Percentiles rank a stretch among this genome's conserved stretches.
phyloP scores from a whole-genome alignment of 2,329 filamentous ascomycete genomes.

The Pseudocercospora pini-densiflorae region DNA sequence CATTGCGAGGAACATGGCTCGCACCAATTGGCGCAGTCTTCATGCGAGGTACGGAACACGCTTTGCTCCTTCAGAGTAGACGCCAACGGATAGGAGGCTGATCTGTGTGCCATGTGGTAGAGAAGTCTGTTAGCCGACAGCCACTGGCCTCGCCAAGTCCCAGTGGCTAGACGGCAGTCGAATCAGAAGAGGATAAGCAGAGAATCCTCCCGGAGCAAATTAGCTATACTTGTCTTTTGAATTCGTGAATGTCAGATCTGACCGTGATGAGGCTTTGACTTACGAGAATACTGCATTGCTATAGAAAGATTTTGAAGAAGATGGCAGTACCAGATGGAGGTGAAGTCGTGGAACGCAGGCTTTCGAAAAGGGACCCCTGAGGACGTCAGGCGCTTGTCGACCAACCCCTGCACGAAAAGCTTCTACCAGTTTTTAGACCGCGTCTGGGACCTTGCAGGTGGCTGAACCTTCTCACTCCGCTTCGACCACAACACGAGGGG shows the following conservation, averaged over 20 bases:
- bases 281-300: background rate
- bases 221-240: background rate
- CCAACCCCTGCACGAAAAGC: background rate
- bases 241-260: background rate
- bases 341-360: background rate
- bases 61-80: slow-evolving; percentile 1
- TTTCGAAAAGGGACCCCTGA: background rate
- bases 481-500: background rate
- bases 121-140: slow-evolving; percentile 2
- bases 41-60: background rate
- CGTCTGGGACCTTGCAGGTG: background rate
- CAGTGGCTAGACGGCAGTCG: background rate
- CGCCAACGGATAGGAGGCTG: slow-evolving; percentile 5
- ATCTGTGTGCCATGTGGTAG: slow-evolving; percentile 6
- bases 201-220: background rate
- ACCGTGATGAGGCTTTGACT: background rate
- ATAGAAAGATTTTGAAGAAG: background rate
- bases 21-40: background rate
- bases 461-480: background rate
- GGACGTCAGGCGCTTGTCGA: background rate
- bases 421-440: background rate
- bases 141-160: slow-evolving; percentile 9
- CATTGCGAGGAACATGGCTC: background rate
- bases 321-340: background rate
- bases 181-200: background rate